Evolutionary conservation across 345 rosid genomes (phyloP).

Genomic region (Salix caprea): DNA sequence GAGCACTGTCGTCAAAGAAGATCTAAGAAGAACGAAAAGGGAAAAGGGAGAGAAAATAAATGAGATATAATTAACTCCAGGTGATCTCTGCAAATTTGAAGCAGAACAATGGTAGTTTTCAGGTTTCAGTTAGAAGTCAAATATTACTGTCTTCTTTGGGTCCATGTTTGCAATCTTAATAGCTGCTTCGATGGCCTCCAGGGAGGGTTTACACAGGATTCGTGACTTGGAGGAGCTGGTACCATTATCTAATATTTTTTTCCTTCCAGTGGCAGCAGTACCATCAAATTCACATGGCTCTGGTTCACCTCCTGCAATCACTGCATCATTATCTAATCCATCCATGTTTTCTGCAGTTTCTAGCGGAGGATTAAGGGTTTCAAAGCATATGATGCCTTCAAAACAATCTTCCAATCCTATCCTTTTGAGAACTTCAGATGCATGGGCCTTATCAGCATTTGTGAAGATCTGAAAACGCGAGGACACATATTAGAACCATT

Average conservation of each 20-base stretch:
- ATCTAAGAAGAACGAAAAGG: conserved; percentile 4
- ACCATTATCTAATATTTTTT: not conserved
- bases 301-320: conserved; percentile 6
- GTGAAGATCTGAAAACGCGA: conserved; percentile 26
- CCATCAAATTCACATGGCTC: not conserved
- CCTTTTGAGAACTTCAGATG: conserved; percentile 25
- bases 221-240: conserved; percentile 17
- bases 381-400: conserved; percentile 31
- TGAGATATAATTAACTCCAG: not conserved
- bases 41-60: not conserved
- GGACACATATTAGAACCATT: not conserved
- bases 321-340: conserved; percentile 22
- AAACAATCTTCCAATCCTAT: conserved; percentile 29
- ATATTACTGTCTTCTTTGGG: conserved; percentile 65
- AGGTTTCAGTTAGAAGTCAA: not conserved
- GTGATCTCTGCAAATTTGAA: not conserved
- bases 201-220: conserved; percentile 67
- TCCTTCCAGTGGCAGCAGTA: not conserved
- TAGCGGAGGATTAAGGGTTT: conserved; percentile 30
- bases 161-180: conserved; percentile 51
- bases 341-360: conserved; percentile 19
- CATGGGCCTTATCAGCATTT: conserved; percentile 25
- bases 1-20: conserved; percentile 51
- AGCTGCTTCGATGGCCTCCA: conserved; percentile 65
- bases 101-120: not conserved